Percentiles rank a stretch among this genome's conserved stretches.
These are phyloP conservation scores for Neurospora crassa DNA, from an alignment of 2,329 filamentous ascomycete species.

Conservation along the genomic window DNA sequence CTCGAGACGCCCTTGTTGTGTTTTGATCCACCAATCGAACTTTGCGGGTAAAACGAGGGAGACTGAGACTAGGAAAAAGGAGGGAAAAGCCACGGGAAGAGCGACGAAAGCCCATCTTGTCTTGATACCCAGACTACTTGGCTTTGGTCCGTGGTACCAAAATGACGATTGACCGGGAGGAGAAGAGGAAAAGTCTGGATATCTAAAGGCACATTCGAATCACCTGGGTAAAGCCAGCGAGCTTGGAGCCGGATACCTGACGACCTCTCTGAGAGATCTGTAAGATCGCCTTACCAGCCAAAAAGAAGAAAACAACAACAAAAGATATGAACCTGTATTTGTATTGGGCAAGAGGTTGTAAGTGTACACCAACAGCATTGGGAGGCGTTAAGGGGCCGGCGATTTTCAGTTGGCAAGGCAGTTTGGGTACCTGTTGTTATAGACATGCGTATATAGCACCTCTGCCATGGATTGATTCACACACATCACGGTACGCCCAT, in stretches of 20 bases:
- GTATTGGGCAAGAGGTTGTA: not conserved
- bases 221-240: not conserved
- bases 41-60: not conserved
- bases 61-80: not conserved
- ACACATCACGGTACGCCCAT: not conserved
- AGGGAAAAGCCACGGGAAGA: constrained; percentile 1
- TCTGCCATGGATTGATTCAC: not conserved
- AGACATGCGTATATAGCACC: not conserved
- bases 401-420: not conserved
- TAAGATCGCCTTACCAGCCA: not conserved
- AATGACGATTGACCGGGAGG: not conserved
- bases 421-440: not conserved
- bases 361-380: constrained; percentile 2
- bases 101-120: not conserved
- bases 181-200: not conserved
- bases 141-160: not conserved
- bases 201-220: not conserved
- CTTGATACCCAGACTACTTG: not conserved
- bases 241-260: not conserved
- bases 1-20: not conserved
- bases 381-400: not conserved
- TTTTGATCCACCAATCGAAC: not conserved
- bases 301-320: not conserved
- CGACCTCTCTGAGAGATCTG: not conserved
- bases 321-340: not conserved